These are phyloP conservation scores for Sclerotinia trifoliorum DNA, from an alignment of 2,329 filamentous ascomycete genomes.

Conservation along the genomic window DNA sequence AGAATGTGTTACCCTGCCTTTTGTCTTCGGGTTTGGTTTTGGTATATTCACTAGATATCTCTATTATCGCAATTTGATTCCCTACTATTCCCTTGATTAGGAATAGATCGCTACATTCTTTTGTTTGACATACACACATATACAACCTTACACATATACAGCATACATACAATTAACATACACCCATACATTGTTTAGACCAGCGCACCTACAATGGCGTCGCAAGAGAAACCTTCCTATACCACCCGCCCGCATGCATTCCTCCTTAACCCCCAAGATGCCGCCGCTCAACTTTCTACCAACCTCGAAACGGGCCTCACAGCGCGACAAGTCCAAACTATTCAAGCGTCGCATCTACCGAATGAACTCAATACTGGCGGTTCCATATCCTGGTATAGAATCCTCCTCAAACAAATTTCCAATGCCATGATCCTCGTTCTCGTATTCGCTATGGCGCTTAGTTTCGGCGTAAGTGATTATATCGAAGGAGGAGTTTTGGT, in stretches of 20 bases:
- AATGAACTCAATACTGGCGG: conserved; percentile 46
- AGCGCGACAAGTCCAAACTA: conserved; percentile 55
- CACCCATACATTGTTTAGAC: neutral
- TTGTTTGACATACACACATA: neutral
- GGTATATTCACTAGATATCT: conserved; percentile 2
- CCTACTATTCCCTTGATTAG: conserved; percentile 39
- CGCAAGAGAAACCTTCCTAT: conserved; percentile 9
- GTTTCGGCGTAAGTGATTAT: conserved; percentile 57
- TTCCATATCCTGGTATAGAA: conserved; percentile 66
- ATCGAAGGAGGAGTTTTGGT: conserved; percentile 60
- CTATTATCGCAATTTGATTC: conserved; percentile 25
- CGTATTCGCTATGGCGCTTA: conserved; percentile 57
- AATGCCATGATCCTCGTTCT: conserved; percentile 70
- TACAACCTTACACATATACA: neutral
- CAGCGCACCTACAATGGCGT: neutral
- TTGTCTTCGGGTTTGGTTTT: neutral
- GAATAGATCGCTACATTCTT: conserved; percentile 31
- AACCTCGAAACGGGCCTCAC: conserved; percentile 67
- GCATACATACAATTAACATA: neutral
- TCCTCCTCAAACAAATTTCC: conserved; percentile 63
- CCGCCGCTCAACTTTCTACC: conserved; percentile 60
- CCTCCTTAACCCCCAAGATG: conserved; percentile 60
- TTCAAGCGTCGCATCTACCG: conserved; percentile 57
- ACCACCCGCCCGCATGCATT: conserved; percentile 51
- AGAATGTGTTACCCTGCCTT: conserved; percentile 1